Conservation (phyloP, 495 filamentous ascomycete species). For the Neurospora terricola region DNA sequence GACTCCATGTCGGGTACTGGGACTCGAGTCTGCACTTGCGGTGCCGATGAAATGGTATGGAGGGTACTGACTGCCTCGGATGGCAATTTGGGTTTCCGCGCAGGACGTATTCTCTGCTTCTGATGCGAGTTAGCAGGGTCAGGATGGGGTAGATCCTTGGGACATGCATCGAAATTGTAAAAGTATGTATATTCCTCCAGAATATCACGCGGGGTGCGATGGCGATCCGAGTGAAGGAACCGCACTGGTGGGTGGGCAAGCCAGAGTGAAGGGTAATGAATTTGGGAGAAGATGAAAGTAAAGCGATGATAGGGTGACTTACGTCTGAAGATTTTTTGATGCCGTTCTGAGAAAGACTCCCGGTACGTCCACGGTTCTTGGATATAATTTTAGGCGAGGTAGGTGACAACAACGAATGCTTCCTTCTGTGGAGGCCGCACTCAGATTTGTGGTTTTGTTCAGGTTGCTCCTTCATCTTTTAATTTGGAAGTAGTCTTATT, state of each 20-base stretch:
- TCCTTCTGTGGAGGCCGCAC: neutral
- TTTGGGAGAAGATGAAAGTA: neutral
- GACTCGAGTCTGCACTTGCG: neutral
- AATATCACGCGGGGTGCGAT: neutral
- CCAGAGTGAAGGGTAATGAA: neutral
- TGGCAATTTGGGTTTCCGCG: neutral
- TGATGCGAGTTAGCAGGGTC: neutral
- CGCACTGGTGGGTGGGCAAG: neutral
- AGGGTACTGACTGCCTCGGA: neutral
- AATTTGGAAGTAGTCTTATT: neutral
- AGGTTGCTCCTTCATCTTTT: neutral
- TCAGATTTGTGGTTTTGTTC: neutral
- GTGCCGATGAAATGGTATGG: neutral
- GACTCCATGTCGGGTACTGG: neutral
- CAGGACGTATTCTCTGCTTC: neutral
- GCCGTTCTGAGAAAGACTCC: neutral
- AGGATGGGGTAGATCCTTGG: neutral
- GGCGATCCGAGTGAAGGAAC: neutral
- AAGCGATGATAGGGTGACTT: neutral
- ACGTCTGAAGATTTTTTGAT: neutral
- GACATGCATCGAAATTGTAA: neutral
- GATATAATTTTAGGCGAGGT: neutral
- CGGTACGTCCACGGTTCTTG: neutral
- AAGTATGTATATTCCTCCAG: neutral
- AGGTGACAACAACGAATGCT: neutral